Conservation (phyloP, 106 monocot genomes). For the Dendrobium nobile region DNA sequence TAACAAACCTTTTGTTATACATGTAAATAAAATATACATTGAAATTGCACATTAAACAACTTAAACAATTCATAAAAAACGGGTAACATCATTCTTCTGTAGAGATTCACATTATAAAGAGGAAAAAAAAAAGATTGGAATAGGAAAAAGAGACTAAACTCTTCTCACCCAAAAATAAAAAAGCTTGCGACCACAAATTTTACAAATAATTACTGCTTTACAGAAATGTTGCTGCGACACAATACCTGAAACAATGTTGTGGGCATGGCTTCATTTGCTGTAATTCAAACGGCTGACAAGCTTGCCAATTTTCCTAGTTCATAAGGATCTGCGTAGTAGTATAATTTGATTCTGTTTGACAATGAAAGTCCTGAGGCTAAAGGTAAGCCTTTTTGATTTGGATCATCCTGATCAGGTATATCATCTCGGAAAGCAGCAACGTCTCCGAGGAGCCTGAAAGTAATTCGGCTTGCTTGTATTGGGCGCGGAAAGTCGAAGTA, state of each 20-base stretch:
- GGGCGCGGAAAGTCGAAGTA: slow-evolving; percentile 82
- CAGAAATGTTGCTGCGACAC: too few species aligned
- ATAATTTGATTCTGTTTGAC: slow-evolving; percentile 77
- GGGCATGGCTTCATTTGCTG: neutral
- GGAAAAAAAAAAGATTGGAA: neutral
- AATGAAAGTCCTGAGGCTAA: slow-evolving; percentile 73
- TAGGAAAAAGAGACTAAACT: neutral
- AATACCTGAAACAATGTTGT: too few species aligned
- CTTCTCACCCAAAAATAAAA: too few species aligned
- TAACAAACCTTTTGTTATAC: neutral
- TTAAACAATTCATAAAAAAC: neutral
- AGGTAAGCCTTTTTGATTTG: slow-evolving; percentile 36
- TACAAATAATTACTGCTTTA: too few species aligned
- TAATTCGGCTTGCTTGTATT: slow-evolving; percentile 41
- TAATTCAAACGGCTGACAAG: slow-evolving; percentile 39
- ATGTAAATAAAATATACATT: neutral
- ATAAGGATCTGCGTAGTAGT: slow-evolving; percentile 78
- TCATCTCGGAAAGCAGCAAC: slow-evolving; percentile 76
- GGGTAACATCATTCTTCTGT: neutral
- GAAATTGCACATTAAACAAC: neutral
- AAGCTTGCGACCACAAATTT: too few species aligned
- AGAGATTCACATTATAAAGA: neutral
- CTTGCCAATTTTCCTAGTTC: slow-evolving; percentile 79
- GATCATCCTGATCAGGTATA: slow-evolving; percentile 57
- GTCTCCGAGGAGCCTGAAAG: slow-evolving; percentile 71